Conservation (phyloP, 2,329 filamentous ascomycete species). For the Teratosphaeria gauchensis region DNA sequence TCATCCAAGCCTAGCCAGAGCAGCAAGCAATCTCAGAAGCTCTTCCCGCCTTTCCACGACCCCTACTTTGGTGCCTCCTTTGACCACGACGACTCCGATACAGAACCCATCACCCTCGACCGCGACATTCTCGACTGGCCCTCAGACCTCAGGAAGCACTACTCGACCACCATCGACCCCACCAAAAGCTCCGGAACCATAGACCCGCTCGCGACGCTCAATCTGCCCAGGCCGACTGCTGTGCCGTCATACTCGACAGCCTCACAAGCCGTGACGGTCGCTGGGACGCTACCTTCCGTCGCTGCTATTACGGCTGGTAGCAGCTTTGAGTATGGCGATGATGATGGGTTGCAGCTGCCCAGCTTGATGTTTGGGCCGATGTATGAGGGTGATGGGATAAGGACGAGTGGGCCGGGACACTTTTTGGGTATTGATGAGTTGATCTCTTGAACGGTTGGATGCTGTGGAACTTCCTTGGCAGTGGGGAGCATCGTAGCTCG, state of each 20-base stretch:
- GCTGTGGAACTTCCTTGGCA: too few relatives aligned
- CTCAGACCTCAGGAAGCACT: constrained; percentile 1
- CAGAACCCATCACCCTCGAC: constrained; percentile 24
- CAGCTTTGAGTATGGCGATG: constrained; percentile 1
- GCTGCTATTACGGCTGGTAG: constrained; percentile 8
- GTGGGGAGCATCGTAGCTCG: too few relatives aligned
- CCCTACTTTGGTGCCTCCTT: constrained; percentile 20
- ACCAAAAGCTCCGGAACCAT: constrained; percentile 7
- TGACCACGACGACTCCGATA: constrained; percentile 13
- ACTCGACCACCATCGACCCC: not conserved
- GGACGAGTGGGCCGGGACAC: constrained; percentile 6
- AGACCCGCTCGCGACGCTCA: constrained; percentile 18
- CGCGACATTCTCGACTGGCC: constrained; percentile 27
- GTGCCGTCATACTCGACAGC: not conserved
- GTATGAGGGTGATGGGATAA: constrained; percentile 7
- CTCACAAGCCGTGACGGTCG: not conserved
- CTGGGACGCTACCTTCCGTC: constrained; percentile 11
- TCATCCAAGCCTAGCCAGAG: not conserved
- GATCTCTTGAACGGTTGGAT: not conserved
- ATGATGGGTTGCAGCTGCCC: constrained; percentile 18
- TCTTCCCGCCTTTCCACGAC: constrained; percentile 18
- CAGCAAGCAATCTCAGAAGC: constrained; percentile 3
- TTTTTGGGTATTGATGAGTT: constrained; percentile 16
- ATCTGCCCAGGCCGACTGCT: constrained; percentile 10
- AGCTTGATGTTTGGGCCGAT: constrained; percentile 14